These are phyloP conservation scores for Lactuca saligna DNA, from an alignment of 129 eudicot genomes.

Conservation along the genomic window DNA sequence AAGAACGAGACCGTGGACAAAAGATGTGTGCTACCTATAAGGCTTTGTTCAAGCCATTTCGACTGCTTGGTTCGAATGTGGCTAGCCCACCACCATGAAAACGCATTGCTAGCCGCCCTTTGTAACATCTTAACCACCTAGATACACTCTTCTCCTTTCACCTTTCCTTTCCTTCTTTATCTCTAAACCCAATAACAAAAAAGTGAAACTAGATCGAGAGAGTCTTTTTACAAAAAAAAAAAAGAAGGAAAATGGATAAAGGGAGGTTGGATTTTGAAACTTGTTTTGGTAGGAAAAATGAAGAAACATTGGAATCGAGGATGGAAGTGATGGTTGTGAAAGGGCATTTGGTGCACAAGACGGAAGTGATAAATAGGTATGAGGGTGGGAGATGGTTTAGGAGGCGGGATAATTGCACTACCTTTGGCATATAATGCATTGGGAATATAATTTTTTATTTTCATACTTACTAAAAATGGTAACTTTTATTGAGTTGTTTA, in stretches of 20 bases:
- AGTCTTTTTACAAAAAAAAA: slow-evolving; percentile 5
- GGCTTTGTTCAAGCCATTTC: slow-evolving; percentile 60
- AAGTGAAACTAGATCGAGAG: neutral
- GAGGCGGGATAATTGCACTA: slow-evolving; percentile 25
- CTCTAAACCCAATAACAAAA: neutral
- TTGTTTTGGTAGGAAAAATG: slow-evolving; percentile 15
- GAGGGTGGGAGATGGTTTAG: slow-evolving; percentile 37
- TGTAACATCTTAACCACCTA: slow-evolving; percentile 49
- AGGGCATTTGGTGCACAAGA: slow-evolving; percentile 20
- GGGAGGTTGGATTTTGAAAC: slow-evolving; percentile 13
- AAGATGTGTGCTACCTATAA: slow-evolving; percentile 29
- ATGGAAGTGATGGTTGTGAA: slow-evolving; percentile 11
- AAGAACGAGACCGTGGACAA: neutral
- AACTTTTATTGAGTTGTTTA: neutral
- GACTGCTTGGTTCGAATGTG: slow-evolving; percentile 66
- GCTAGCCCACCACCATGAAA: slow-evolving; percentile 76
- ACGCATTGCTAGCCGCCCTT: slow-evolving; percentile 64
- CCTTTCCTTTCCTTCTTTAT: neutral
- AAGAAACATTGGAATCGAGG: slow-evolving; percentile 6
- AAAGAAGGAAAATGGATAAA: neutral
- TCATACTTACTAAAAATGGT: slow-evolving; percentile 3
- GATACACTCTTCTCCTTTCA: neutral
- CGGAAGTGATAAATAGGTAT: slow-evolving; percentile 16
- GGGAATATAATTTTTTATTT: neutral
- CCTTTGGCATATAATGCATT: slow-evolving; percentile 15